Conservation (phyloP, 768 basidiomycete genomes). For the Trametes maxima region DNA sequence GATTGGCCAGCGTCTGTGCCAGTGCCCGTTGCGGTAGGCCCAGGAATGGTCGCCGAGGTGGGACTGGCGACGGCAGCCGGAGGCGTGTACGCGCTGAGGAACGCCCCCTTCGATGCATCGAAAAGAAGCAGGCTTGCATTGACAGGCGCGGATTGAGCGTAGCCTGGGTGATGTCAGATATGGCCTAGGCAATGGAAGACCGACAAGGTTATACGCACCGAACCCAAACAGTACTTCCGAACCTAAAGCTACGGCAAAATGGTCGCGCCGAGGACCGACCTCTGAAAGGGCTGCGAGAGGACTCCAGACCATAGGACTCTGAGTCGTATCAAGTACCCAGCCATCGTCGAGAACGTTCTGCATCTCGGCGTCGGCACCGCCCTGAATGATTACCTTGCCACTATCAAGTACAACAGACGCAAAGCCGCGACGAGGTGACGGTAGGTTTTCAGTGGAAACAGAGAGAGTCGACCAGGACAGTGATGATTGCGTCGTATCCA, state of each 20-base stretch:
- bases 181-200: conserved; percentile 36
- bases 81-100: conserved; percentile 43
- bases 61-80: conserved; percentile 29
- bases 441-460: conserved; percentile 46
- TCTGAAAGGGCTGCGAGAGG: conserved; percentile 50
- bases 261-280: conserved; percentile 70
- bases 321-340: conserved; percentile 64
- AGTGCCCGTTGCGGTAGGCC: conserved; percentile 24
- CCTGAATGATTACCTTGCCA: conserved; percentile 71
- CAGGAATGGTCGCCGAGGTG: conserved; percentile 31
- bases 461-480: conserved; percentile 52
- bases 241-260: conserved; percentile 66
- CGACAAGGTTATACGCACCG: conserved; percentile 53
- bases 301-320: conserved; percentile 63
- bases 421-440: conserved; percentile 64
- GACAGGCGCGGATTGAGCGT: conserved; percentile 46
- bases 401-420: conserved; percentile 52
- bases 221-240: conserved; percentile 74
- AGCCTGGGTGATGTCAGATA: conserved; percentile 25
- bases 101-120: conserved; percentile 39
- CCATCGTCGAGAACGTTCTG: conserved; percentile 65
- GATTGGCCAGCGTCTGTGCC: conserved; percentile 20
- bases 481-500: conserved; percentile 55
- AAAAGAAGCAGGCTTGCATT: conserved; percentile 59
- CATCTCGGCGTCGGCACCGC: conserved; percentile 62